phyloP scores from a whole-genome alignment of 140 eudicot genomes.

The Anethum foeniculum region DNA sequence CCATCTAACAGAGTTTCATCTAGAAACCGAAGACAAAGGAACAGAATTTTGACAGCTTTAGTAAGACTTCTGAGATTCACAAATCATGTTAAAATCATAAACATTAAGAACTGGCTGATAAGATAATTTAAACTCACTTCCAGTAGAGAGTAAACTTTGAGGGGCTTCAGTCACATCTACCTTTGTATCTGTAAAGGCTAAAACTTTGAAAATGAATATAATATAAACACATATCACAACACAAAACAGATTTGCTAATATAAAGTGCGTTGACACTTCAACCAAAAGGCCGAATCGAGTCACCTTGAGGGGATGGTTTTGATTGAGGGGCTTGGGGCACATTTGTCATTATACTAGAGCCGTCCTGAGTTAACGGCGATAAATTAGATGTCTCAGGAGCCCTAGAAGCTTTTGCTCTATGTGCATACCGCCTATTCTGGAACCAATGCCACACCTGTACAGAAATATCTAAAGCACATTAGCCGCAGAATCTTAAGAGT shows the following conservation, averaged over 20 bases:
- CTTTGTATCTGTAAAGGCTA: slow-evolving; percentile 25
- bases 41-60: no score
- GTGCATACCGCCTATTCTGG: slow-evolving; percentile 91
- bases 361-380: slow-evolving; percentile 36
- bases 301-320: slow-evolving; percentile 38
- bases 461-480: neutral
- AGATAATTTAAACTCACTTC: slow-evolving; percentile 31
- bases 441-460: slow-evolving; percentile 91
- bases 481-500: neutral
- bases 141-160: slow-evolving; percentile 47
- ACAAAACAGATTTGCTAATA: neutral
- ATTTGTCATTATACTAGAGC: slow-evolving; percentile 32
- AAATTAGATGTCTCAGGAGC: slow-evolving; percentile 33
- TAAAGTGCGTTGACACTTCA: neutral
- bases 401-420: slow-evolving; percentile 72
- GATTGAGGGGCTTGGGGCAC: slow-evolving; percentile 60
- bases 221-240: slow-evolving; percentile 8
- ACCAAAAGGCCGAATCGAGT: slow-evolving; percentile 6
- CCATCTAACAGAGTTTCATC: neutral
- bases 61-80: no score
- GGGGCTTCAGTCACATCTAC: slow-evolving; percentile 53
- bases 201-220: slow-evolving; percentile 16
- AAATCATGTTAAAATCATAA: no score
- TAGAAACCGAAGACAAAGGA: no score
- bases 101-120: no score